Percentiles rank a stretch among this genome's conserved stretches.
Conservation (phyloP, 1,284 basidiomycete genomes). For the Vanrija sp. region DNA sequence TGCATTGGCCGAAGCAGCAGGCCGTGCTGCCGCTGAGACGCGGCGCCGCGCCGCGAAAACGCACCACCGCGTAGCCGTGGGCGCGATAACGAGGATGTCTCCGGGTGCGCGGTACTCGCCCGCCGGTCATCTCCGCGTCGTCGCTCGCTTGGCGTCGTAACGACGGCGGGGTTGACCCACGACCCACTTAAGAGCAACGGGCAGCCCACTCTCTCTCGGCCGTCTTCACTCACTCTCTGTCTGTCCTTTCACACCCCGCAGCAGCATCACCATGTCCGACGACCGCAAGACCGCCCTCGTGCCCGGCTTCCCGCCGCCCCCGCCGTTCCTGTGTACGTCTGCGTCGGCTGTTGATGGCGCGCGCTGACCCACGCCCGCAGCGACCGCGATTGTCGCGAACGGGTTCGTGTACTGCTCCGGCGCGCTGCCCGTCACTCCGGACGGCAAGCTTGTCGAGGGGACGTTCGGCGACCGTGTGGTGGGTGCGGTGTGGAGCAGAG, state of each 20-base stretch:
- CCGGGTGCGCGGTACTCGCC: too few relatives aligned
- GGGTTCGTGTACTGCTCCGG: conserved; percentile 61
- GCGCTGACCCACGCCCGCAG: conserved; percentile 6
- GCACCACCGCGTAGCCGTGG: too few relatives aligned
- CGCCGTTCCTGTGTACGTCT: conserved; percentile 54
- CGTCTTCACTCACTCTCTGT: too few relatives aligned
- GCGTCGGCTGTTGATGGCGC: not conserved
- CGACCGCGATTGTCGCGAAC: conserved; percentile 49
- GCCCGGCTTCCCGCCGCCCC: conserved; percentile 45
- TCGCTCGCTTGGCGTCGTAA: too few relatives aligned
- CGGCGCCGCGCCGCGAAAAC: too few relatives aligned
- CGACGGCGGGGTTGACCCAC: too few relatives aligned
- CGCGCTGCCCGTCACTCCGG: conserved; percentile 56
- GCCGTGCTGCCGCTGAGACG: too few relatives aligned
- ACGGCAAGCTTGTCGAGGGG: conserved; percentile 56
- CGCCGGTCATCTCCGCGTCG: too few relatives aligned
- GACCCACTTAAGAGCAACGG: too few relatives aligned
- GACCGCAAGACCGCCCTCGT: conserved; percentile 23
- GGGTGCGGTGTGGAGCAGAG: conserved; percentile 17
- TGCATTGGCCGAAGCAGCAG: too few relatives aligned
- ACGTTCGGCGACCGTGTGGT: conserved; percentile 58
- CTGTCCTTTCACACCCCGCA: not conserved
- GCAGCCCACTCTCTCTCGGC: too few relatives aligned
- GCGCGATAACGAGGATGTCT: too few relatives aligned
- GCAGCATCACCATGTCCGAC: conserved; percentile 6